Conservation (phyloP, 768 basidiomycete genomes). For the Zangia roseola region DNA sequence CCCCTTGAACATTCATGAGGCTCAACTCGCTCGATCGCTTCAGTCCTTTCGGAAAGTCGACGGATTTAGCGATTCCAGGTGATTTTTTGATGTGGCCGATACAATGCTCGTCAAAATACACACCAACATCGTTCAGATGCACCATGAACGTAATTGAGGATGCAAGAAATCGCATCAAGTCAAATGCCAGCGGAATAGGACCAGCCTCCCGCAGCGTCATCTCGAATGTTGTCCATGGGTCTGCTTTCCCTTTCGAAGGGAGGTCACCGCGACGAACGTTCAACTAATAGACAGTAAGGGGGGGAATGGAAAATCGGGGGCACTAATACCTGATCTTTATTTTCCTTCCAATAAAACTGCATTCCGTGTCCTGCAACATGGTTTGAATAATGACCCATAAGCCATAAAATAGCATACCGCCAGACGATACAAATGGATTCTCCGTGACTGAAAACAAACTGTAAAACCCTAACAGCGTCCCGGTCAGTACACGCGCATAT, state of each 20-base stretch:
- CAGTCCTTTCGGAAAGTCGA: conserved; percentile 57
- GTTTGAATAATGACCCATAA: background rate
- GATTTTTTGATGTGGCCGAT: conserved; percentile 67
- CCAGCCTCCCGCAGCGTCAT: conserved; percentile 83
- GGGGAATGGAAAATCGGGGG: background rate
- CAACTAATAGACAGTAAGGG: conserved; percentile 44
- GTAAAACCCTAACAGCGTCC: conserved; percentile 55
- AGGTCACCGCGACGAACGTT: conserved; percentile 78
- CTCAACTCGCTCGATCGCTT: conserved; percentile 53
- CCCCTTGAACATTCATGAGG: conserved; percentile 66
- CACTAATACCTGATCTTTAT: conserved; percentile 71
- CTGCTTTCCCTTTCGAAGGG: conserved; percentile 37
- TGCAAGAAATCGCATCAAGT: conserved; percentile 85
- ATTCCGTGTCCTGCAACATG: conserved; percentile 71
- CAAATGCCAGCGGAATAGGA: conserved; percentile 79
- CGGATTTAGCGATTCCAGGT: conserved; percentile 46
- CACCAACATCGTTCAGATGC: conserved; percentile 68
- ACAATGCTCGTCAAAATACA: conserved; percentile 79
- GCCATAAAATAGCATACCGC: conserved; percentile 43
- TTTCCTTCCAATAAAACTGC: conserved; percentile 96
- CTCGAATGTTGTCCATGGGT: conserved; percentile 83
- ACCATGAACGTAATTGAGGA: conserved; percentile 95
- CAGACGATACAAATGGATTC: conserved; percentile 79
- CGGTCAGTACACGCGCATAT: too few species aligned
- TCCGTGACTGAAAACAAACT: conserved; percentile 83